phyloP scores from a whole-genome alignment of 2,329 filamentous ascomycete genomes.

The Penicillium capsulatum region DNA sequence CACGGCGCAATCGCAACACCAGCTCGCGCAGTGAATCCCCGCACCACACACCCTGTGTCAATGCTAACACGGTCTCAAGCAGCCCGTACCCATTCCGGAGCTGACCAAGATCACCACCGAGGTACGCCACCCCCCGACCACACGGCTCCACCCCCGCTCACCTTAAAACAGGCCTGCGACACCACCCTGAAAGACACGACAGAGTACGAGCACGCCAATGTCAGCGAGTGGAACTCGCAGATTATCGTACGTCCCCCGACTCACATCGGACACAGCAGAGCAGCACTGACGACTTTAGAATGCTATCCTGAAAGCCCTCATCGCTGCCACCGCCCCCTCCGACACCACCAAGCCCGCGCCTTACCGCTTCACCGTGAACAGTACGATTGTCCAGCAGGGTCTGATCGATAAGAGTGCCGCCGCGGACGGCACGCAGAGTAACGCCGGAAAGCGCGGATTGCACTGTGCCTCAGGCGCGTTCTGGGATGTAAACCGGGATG shows the following conservation, averaged over 20 bases:
- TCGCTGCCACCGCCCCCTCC: constrained; percentile 39
- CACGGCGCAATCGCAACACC: constrained; percentile 9
- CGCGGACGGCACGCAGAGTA: constrained; percentile 54
- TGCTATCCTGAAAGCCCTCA: constrained; percentile 40
- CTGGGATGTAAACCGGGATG: constrained; percentile 51
- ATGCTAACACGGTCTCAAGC: constrained; percentile 13
- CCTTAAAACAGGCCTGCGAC: constrained; percentile 76
- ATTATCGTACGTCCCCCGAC: constrained; percentile 69
- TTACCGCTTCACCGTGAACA: constrained; percentile 96
- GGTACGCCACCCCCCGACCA: constrained; percentile 51
- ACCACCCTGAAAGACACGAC: constrained; percentile 68
- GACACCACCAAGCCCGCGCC: constrained; percentile 47
- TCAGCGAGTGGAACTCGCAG: constrained; percentile 80
- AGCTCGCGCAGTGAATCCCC: constrained; percentile 2
- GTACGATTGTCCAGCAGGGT: constrained; percentile 91
- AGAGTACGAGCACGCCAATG: constrained; percentile 82
- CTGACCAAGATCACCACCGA: constrained; percentile 82
- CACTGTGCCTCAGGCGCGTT: constrained; percentile 49
- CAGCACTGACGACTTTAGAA: constrained; percentile 29
- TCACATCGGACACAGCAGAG: neutral
- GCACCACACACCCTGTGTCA: neutral
- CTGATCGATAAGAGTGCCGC: constrained; percentile 53
- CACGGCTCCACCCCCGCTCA: neutral
- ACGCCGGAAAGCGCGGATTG: constrained; percentile 73
- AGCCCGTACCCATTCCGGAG: constrained; percentile 73